Evolutionary conservation across 345 rosid genomes (phyloP).

Genomic region (Populus pruinosa): DNA sequence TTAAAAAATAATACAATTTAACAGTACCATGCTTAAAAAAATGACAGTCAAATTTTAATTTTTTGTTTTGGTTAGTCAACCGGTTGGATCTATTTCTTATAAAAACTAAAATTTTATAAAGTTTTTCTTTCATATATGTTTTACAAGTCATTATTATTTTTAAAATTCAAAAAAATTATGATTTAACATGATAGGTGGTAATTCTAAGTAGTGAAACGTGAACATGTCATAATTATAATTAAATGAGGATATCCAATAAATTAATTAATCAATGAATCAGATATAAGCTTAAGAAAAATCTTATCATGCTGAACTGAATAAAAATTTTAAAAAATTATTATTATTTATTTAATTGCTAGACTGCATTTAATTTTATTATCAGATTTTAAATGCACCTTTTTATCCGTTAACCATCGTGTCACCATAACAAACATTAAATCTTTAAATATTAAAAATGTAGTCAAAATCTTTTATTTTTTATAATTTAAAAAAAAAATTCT

Average conservation of each 20-base stretch:
- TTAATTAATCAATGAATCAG: rapidly evolving
- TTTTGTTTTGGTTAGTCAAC: rapidly evolving
- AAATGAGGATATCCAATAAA: too few relatives aligned
- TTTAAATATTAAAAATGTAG: too few relatives aligned
- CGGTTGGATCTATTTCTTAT: rapidly evolving
- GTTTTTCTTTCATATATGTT: too few relatives aligned
- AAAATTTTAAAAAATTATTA: rapidly evolving
- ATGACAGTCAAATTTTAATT: too few relatives aligned
- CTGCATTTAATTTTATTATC: rapidly evolving
- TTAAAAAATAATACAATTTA: too few relatives aligned
- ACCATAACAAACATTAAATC: rapidly evolving
- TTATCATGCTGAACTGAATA: rapidly evolving
- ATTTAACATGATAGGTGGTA: rapidly evolving
- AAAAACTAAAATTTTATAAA: too few relatives aligned
- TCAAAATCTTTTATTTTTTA: rapidly evolving
- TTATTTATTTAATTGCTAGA: too few relatives aligned
- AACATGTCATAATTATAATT: rapidly evolving
- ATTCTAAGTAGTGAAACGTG: rapidly evolving
- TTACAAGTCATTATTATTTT: rapidly evolving
- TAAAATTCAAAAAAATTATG: too few relatives aligned
- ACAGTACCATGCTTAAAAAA: too few relatives aligned
- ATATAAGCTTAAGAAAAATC: too few relatives aligned
- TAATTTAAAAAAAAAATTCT: rapidly evolving
- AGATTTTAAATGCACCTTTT: too few relatives aligned
- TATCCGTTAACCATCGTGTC: too few relatives aligned